Evolutionary conservation across 2,329 filamentous ascomycete species (phyloP).

Genomic region (Sporothrix dimorphospora): DNA sequence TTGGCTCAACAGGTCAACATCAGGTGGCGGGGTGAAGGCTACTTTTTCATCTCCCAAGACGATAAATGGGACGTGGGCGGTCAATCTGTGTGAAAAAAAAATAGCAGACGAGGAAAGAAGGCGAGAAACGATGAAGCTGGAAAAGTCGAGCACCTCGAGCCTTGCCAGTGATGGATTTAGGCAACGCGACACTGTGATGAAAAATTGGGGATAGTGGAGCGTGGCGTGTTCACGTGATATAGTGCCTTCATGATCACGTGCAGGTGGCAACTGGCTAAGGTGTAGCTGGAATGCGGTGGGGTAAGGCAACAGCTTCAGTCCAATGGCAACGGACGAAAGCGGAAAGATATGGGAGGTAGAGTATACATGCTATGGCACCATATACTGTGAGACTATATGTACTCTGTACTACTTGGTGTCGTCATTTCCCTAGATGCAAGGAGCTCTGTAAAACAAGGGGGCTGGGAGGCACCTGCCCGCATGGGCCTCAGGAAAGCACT

Average conservation of each 20-base stretch:
- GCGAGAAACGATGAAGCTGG: neutral
- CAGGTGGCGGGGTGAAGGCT: neutral
- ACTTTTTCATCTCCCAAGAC: slow-evolving; percentile 22
- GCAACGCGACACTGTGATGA: slow-evolving; percentile 21
- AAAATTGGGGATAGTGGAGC: slow-evolving; percentile 19
- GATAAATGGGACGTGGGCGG: neutral
- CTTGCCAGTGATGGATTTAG: slow-evolving; percentile 13
- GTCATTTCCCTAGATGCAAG: slow-evolving; percentile 22
- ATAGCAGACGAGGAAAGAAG: neutral
- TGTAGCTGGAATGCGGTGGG: slow-evolving; percentile 1
- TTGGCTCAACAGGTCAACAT: slow-evolving; percentile 17
- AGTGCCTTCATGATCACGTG: neutral
- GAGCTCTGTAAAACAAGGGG: slow-evolving; percentile 27
- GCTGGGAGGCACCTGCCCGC: slow-evolving; percentile 26
- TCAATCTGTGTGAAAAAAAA: neutral
- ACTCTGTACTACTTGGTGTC: neutral
- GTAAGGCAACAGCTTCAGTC: neutral
- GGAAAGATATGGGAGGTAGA: neutral
- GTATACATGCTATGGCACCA: too few species aligned
- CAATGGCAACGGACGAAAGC: slow-evolving; percentile 3
- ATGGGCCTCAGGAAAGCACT: too few species aligned
- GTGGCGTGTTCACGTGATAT: neutral
- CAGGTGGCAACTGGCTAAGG: neutral
- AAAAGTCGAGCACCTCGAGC: neutral
- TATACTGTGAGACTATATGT: too few species aligned